These are phyloP conservation scores for Diaporthe citri DNA, from an alignment of 2,329 filamentous ascomycete genomes.

Conservation along the genomic window DNA sequence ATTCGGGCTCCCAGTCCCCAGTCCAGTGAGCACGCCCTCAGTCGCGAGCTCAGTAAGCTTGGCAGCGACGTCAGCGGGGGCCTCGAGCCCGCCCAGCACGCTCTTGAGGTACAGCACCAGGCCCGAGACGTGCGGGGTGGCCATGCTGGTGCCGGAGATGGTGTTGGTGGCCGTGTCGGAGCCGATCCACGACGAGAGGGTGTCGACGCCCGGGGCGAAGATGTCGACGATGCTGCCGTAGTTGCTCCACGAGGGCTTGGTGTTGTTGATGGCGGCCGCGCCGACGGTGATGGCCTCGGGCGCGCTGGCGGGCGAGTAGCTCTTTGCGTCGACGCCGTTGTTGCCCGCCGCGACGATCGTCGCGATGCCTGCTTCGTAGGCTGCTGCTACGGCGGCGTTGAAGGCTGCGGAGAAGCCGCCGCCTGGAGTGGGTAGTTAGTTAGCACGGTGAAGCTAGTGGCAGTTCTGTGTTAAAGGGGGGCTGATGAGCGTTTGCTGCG, in stretches of 20 bases:
- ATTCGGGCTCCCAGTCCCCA: conserved; percentile 42
- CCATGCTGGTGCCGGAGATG: conserved; percentile 73
- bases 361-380: conserved; percentile 52
- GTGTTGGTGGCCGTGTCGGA: conserved; percentile 52
- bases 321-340: conserved; percentile 47
- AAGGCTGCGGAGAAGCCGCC: conserved; percentile 44
- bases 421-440: not conserved
- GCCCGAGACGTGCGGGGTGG: conserved; percentile 71
- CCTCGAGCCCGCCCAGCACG: conserved; percentile 41
- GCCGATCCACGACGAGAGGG: conserved; percentile 60
- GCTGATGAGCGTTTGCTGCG: not conserved
- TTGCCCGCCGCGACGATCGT: conserved; percentile 60
- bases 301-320: conserved; percentile 53
- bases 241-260: conserved; percentile 58
- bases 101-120: conserved; percentile 68
- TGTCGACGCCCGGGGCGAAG: conserved; percentile 57
- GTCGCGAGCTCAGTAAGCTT: conserved; percentile 57
- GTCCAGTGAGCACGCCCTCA: conserved; percentile 34
- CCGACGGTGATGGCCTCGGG: conserved; percentile 57
- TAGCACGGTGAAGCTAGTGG: not conserved
- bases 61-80: conserved; percentile 57
- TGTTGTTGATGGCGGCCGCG: conserved; percentile 50
- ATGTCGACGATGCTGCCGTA: conserved; percentile 59
- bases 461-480: not conserved
- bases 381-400: conserved; percentile 54